Percentiles rank a stretch among this genome's conserved stretches.
phyloP scores from a whole-genome alignment of 2,329 filamentous ascomycete species.

The Xylaria sp. region DNA sequence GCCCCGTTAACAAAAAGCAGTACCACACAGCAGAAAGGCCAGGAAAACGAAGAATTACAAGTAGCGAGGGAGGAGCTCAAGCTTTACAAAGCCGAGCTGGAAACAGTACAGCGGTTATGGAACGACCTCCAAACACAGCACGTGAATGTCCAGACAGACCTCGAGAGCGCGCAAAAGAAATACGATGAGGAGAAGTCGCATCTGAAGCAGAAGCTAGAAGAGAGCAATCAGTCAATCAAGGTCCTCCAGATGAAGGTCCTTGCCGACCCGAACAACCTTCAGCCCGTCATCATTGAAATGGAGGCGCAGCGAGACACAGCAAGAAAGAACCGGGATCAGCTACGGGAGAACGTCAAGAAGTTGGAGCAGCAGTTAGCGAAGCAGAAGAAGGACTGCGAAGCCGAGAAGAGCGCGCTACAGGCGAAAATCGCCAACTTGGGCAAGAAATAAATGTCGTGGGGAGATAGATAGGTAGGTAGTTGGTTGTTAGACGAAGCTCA shows the following conservation, averaged over 20 bases:
- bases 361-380: conserved; percentile 6
- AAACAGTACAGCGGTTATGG: conserved; percentile 11
- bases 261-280: conserved; percentile 15
- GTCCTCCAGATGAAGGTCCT: conserved; percentile 20
- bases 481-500: background rate
- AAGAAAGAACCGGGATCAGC: background rate
- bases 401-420: background rate
- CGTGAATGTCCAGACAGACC: background rate
- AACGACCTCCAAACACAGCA: conserved; percentile 22
- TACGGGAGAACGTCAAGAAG: background rate
- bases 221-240: background rate
- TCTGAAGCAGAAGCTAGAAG: conserved; percentile 2
- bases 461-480: background rate
- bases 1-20: background rate
- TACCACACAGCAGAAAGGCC: background rate
- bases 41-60: background rate
- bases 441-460: background rate
- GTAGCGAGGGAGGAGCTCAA: background rate
- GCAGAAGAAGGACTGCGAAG: background rate
- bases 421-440: background rate
- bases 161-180: background rate
- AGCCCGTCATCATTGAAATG: conserved; percentile 15
- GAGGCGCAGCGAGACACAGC: conserved; percentile 25
- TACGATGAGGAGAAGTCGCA: conserved; percentile 13
- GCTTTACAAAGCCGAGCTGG: conserved; percentile 13